Evolutionary conservation across 768 basidiomycete genomes (phyloP), one percentile per base, ranked within the genome.

Genomic region (Trametes elegans): DNA sequence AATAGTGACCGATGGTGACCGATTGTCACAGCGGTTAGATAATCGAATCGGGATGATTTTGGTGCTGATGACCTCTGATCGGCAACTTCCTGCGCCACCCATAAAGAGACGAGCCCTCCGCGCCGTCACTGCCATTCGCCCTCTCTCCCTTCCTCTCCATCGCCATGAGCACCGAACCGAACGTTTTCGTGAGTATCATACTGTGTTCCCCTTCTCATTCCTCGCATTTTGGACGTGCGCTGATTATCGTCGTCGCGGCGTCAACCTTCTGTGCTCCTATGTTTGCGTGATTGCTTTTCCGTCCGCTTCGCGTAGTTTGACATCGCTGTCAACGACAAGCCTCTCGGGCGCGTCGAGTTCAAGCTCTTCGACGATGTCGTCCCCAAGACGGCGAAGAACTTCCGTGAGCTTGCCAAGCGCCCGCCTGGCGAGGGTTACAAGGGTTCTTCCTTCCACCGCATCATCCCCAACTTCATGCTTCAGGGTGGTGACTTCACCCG

Each of bases 401-500:
- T 98, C 80, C 87, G 95, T 49, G 90, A 92, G 71, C 81, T 97
- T 43, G 85, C 85, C 51, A 92, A 89, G 11, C 88, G 90, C 40
- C 63, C 81, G 67, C 64, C 87, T 49, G 89, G 88, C 4, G 90
- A 72, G 54, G 88, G 91, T 41, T 98, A 95, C 74, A 43, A 69
- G 45, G 85, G 83, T 13, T 75, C 75, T 16, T 76, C 75, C 0
- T 93, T 94, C 82, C 92, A 94, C 71, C 87, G 92, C 60, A 74
- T 94, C 65, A 92, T 93, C 66, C 88, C 87, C 60, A 44, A 65
- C 53, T 90, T 89, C 73, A 93, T 92, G 90, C 70, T 88, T 44
- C 91, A 93, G 70, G 92, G 90, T 29, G 92, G 92, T 21, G 92
- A 94, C 71, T 92, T 93, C 72, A 90, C 88, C 53, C 61, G 61